Percentiles rank a stretch among this genome's conserved stretches.
Conservation (phyloP, 192 early-diverging fungal genomes). For the Backusella westeae region DNA sequence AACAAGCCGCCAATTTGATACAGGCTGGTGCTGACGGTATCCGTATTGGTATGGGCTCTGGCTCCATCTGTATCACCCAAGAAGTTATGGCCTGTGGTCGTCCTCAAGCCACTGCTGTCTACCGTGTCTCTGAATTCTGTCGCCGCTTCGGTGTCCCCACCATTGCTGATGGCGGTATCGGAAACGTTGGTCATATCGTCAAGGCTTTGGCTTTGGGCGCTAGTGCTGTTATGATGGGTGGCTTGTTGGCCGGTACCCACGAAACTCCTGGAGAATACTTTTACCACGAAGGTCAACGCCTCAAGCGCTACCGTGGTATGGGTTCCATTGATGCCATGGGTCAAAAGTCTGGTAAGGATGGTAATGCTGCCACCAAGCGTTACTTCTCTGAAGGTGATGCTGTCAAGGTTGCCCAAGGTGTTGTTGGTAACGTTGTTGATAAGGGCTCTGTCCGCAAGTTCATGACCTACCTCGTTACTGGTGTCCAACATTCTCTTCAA, state of each 20-base stretch:
- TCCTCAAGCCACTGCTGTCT: constrained; percentile 96
- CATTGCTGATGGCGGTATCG: constrained; percentile 96
- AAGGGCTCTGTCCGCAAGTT: constrained; percentile 96
- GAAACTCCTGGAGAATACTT: constrained; percentile 98
- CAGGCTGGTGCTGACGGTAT: constrained; percentile 93
- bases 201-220: constrained; percentile 95
- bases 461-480: constrained; percentile 86
- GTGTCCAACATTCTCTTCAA: constrained; percentile 96
- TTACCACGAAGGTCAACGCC: constrained; percentile 94
- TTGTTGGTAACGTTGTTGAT: constrained; percentile 95
- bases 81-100: constrained; percentile 99
- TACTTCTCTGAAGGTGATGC: constrained; percentile 96
- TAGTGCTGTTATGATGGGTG: constrained; percentile 98
- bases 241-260: constrained; percentile 89
- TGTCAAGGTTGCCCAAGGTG: constrained; percentile 99
- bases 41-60: constrained; percentile 95
- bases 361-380: constrained; percentile 80
- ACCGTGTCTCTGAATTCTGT: constrained; percentile 91
- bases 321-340: constrained; percentile 97
- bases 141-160: constrained; percentile 92
- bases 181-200: constrained; percentile 95
- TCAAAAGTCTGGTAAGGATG: constrained; percentile 57
- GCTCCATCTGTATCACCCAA: constrained; percentile 98
- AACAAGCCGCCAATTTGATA: constrained; percentile 90
- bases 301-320: constrained; percentile 99